Evolutionary conservation across 345 rosid genomes (phyloP).

Genomic region (Eucalyptus curtisii): DNA sequence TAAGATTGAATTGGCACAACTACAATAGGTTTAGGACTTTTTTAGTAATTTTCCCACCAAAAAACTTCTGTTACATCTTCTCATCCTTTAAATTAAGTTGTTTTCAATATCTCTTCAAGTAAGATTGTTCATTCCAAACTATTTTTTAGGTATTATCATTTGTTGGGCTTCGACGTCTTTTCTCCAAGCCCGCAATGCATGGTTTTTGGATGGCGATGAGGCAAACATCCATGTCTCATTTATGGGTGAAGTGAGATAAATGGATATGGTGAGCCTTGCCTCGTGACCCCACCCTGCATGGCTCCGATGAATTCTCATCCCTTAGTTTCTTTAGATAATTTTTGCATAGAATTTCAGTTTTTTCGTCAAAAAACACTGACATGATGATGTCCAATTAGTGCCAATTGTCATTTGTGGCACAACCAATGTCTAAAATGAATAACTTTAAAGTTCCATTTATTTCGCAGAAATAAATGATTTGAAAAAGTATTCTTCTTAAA

Average conservation of each 20-base stretch:
- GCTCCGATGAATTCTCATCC: background rate
- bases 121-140: background rate
- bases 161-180: background rate
- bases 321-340: background rate
- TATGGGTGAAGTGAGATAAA: background rate
- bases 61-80: background rate
- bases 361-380: fast-evolving
- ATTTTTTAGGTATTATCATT: too few relatives aligned
- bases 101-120: background rate
- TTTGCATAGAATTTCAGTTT: background rate
- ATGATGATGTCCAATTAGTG: too few relatives aligned
- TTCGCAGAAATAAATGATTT: too few relatives aligned
- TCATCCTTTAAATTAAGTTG: too few relatives aligned
- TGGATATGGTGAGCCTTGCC: background rate
- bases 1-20: too few relatives aligned
- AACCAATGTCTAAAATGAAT: fast-evolving
- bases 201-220: background rate
- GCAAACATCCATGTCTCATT: background rate
- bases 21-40: too few relatives aligned
- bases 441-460: too few relatives aligned
- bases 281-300: background rate
- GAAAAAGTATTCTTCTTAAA: too few relatives aligned
- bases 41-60: too few relatives aligned
- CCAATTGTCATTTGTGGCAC: too few relatives aligned
- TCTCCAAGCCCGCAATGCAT: background rate